Evolutionary conservation across 1,284 basidiomycete species (phyloP).

Genomic region (Sporisorium exsertum): DNA sequence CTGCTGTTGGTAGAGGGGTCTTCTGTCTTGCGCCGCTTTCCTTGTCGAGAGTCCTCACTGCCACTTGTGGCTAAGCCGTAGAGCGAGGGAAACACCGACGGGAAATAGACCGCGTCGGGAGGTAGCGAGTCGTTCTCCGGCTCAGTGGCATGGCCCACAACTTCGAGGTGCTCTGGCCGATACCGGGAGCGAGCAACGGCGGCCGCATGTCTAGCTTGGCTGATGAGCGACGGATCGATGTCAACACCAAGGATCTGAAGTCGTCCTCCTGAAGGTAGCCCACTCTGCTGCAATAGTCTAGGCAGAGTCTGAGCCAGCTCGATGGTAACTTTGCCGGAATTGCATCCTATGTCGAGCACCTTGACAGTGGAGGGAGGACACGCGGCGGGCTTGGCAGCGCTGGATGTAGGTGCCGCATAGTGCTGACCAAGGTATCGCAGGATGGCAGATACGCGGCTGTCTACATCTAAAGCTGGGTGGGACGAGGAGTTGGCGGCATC

Average conservation of each 20-base stretch:
- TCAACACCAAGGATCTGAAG: slow-evolving; percentile 31
- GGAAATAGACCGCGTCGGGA: slow-evolving; percentile 23
- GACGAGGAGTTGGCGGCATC: background rate
- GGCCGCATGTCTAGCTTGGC: slow-evolving; percentile 28
- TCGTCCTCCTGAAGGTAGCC: background rate
- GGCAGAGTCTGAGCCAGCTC: slow-evolving; percentile 33
- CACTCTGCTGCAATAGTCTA: background rate
- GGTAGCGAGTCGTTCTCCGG: slow-evolving; percentile 5
- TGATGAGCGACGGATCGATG: slow-evolving; percentile 34
- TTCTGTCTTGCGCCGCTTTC: slow-evolving; percentile 1
- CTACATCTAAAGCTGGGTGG: slow-evolving; percentile 31
- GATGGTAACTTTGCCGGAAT: slow-evolving; percentile 37
- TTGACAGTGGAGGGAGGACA: background rate
- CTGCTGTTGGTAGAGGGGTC: background rate
- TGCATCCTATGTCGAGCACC: slow-evolving; percentile 47
- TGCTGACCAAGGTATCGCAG: slow-evolving; percentile 9
- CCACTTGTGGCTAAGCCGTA: slow-evolving; percentile 12
- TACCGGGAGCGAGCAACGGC: slow-evolving; percentile 18
- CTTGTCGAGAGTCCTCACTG: background rate
- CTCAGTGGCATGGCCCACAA: background rate
- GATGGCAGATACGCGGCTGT: slow-evolving; percentile 28
- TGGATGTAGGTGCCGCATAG: background rate
- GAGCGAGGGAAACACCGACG: slow-evolving; percentile 28
- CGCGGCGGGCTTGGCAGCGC: background rate
- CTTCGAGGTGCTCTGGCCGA: slow-evolving; percentile 6